A percentile compares a stretch with the other conserved stretches of the same genome.
These are phyloP conservation scores for Pulveroboletus sp. DNA, from an alignment of 768 basidiomycete species.

Conservation along the genomic window DNA sequence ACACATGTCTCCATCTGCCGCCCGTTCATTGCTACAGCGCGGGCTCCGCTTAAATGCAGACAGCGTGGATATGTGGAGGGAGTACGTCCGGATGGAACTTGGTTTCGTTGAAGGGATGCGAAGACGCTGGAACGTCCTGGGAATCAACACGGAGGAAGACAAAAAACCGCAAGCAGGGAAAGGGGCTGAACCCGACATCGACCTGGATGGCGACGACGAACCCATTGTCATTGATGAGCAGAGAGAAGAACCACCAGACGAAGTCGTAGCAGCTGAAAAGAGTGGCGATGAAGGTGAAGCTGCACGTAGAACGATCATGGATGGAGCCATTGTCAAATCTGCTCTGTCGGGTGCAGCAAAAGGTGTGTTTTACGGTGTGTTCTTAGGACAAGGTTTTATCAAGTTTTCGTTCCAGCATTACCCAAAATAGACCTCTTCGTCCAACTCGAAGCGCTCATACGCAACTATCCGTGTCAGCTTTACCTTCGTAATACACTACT, in stretches of 20 bases:
- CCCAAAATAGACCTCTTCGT: slow-evolving; percentile 40
- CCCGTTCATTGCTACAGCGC: slow-evolving; percentile 79
- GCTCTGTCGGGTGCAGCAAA: slow-evolving; percentile 72
- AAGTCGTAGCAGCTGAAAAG: slow-evolving; percentile 31
- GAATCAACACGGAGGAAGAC: slow-evolving; percentile 40
- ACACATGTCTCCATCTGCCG: slow-evolving; percentile 68
- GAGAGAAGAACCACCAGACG: slow-evolving; percentile 22
- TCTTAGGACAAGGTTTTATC: slow-evolving; percentile 10
- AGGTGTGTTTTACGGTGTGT: slow-evolving; percentile 43
- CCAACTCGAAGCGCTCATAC: slow-evolving; percentile 40
- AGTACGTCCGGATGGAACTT: slow-evolving; percentile 89
- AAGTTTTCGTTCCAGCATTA: slow-evolving; percentile 30
- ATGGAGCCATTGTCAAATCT: slow-evolving; percentile 74
- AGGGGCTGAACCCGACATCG: slow-evolving; percentile 26
- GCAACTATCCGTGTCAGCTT: slow-evolving; percentile 40
- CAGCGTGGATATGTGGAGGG: slow-evolving; percentile 76
- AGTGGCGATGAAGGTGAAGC: slow-evolving; percentile 46
- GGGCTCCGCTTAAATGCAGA: slow-evolving; percentile 76
- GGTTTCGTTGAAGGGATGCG: slow-evolving; percentile 78
- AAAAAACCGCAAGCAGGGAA: slow-evolving; percentile 12
- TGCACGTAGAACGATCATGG: slow-evolving; percentile 65
- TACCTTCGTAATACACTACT: slow-evolving; percentile 39
- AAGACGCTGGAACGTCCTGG: slow-evolving; percentile 76
- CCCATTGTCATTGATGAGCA: slow-evolving; percentile 21
- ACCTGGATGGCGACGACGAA: slow-evolving; percentile 13